These are phyloP conservation scores for Fusarium ramigenum DNA, from an alignment of 2,329 filamentous ascomycete genomes.

Conservation along the genomic window DNA sequence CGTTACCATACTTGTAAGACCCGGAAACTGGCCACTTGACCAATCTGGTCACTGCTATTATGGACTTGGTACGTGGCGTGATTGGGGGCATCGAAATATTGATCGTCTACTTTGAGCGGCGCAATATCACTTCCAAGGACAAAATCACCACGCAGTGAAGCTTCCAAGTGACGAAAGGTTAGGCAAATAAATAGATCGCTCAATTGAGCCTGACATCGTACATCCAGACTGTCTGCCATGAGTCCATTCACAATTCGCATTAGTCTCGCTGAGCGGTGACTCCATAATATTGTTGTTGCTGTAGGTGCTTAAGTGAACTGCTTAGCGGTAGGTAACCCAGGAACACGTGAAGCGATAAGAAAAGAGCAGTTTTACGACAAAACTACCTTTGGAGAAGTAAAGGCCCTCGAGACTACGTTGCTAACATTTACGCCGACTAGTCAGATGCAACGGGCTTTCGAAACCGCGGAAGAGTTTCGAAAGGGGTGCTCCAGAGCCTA, in stretches of 20 bases:
- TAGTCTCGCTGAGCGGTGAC: not conserved
- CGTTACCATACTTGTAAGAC: not conserved
- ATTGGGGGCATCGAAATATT: not conserved
- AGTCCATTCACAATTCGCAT: too few relatives aligned
- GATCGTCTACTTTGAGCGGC: not conserved
- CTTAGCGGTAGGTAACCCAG: not conserved
- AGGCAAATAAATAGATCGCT: not conserved
- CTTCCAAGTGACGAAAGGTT: not conserved
- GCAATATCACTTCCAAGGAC: not conserved
- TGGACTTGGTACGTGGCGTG: not conserved
- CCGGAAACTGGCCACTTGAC: not conserved
- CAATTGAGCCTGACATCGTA: not conserved
- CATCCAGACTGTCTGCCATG: not conserved
- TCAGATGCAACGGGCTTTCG: not conserved
- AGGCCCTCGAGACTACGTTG: not conserved
- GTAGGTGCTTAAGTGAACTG: not conserved
- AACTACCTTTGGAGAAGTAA: not conserved
- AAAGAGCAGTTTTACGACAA: not conserved
- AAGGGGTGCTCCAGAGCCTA: too few relatives aligned
- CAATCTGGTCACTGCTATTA: not conserved
- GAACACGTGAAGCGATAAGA: not conserved
- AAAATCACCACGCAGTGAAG: not conserved
- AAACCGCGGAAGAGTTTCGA: not conserved
- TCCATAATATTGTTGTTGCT: not conserved
- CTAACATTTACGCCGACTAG: not conserved